Percentiles rank a stretch among this genome's conserved stretches.
Conservation (phyloP, 768 basidiomycete genomes). For the Phylloporus rhodoxanthus region DNA sequence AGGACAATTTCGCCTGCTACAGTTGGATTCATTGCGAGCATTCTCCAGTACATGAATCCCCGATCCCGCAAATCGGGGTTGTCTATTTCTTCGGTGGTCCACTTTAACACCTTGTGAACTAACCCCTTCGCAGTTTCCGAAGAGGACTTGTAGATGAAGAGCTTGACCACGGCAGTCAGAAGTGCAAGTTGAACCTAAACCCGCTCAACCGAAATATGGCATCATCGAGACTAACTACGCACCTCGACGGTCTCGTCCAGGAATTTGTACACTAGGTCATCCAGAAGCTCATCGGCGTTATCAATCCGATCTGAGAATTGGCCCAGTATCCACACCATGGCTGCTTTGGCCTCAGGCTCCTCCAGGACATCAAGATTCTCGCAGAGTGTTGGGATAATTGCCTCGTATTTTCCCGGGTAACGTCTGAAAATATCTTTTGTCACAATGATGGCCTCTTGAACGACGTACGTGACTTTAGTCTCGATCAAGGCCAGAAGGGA, state of each 20-base stretch:
- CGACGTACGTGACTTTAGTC: slow-evolving; percentile 92
- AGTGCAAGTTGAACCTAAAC: slow-evolving; percentile 89
- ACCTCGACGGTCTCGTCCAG: slow-evolving; percentile 93
- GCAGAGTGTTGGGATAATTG: slow-evolving; percentile 89
- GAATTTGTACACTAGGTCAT: slow-evolving; percentile 85
- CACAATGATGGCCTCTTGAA: slow-evolving; percentile 95
- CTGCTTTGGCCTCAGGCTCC: slow-evolving; percentile 94
- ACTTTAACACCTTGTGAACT: slow-evolving; percentile 92
- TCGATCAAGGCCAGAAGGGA: slow-evolving; percentile 81
- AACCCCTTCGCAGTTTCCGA: slow-evolving; percentile 83
- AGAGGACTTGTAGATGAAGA: slow-evolving; percentile 85
- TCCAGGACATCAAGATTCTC: slow-evolving; percentile 88
- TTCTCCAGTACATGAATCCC: slow-evolving; percentile 99
- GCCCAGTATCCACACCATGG: slow-evolving; percentile 97
- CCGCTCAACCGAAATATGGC: background rate
- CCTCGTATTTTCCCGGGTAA: slow-evolving; percentile 96
- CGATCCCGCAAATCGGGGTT: slow-evolving; percentile 96
- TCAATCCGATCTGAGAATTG: slow-evolving; percentile 95
- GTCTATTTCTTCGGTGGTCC: slow-evolving; percentile 96
- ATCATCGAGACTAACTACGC: slow-evolving; percentile 14
- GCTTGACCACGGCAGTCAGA: slow-evolving; percentile 89
- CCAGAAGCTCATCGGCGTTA: slow-evolving; percentile 91
- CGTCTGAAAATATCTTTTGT: slow-evolving; percentile 97
- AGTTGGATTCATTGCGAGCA: slow-evolving; percentile 87
- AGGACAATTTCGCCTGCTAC: slow-evolving; percentile 88